These are phyloP conservation scores for Ophiostoma australiae DNA, from an alignment of 2,329 filamentous ascomycete genomes.

Conservation along the genomic window DNA sequence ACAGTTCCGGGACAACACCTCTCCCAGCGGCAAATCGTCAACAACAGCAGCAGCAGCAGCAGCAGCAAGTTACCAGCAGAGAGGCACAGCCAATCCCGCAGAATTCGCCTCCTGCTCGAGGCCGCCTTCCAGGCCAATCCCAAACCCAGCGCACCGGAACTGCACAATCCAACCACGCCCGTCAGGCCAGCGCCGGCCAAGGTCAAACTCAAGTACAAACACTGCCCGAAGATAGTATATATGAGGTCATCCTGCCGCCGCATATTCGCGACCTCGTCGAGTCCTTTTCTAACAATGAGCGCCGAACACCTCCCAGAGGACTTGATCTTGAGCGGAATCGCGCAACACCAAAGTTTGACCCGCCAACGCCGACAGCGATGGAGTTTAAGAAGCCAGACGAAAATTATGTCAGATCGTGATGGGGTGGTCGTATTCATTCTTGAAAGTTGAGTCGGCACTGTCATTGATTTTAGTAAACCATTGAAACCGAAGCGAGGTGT, in stretches of 20 bases:
- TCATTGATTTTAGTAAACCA: background rate
- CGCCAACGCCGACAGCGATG: slow-evolving; percentile 27
- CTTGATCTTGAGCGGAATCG: background rate
- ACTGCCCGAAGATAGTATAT: slow-evolving; percentile 16
- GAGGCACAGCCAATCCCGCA: too few relatives aligned
- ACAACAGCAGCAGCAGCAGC: background rate
- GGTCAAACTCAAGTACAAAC: background rate
- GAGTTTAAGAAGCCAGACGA: slow-evolving; percentile 11
- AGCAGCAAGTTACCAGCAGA: too few relatives aligned
- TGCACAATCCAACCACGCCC: too few relatives aligned
- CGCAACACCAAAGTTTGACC: slow-evolving; percentile 21
- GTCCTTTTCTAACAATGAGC: slow-evolving; percentile 7
- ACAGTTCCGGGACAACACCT: background rate
- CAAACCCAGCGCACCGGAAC: too few relatives aligned
- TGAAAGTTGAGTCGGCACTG: too few relatives aligned
- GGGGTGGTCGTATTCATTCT: too few relatives aligned
- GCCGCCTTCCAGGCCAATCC: too few relatives aligned
- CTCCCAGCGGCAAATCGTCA: background rate
- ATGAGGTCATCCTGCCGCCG: slow-evolving; percentile 24
- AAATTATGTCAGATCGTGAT: background rate
- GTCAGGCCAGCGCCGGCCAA: background rate
- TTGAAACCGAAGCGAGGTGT: background rate
- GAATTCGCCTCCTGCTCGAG: too few relatives aligned
- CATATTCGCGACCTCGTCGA: slow-evolving; percentile 25
- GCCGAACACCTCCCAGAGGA: background rate